Percentiles rank a stretch among this genome's conserved stretches.
phyloP scores from a whole-genome alignment of 768 basidiomycete genomes.

The Dentipellis fragilis region DNA sequence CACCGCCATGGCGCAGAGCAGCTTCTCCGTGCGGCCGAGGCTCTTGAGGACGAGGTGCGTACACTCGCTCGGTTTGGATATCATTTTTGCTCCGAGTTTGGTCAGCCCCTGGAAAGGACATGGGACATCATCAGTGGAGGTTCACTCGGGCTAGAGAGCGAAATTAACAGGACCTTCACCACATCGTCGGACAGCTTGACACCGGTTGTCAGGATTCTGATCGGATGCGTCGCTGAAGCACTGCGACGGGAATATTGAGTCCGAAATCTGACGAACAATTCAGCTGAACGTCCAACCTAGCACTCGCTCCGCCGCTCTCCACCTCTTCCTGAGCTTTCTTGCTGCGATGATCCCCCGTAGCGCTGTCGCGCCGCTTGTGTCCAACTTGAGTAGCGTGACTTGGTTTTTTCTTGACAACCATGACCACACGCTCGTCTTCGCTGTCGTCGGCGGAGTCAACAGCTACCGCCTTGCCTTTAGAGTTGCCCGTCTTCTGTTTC shows the following conservation, averaged over 20 bases:
- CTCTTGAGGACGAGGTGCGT: conserved; percentile 69
- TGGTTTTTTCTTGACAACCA: neutral
- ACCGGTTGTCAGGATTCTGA: conserved; percentile 63
- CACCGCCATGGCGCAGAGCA: conserved; percentile 63
- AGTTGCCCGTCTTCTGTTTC: conserved; percentile 6
- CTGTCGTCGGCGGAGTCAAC: neutral
- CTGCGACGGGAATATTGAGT: neutral
- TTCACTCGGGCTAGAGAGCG: too few species aligned
- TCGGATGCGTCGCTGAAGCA: conserved; percentile 11
- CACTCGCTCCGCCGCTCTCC: neutral
- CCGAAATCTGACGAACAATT: neutral
- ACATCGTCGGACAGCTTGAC: conserved; percentile 46
- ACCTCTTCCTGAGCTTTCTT: neutral
- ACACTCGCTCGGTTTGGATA: conserved; percentile 51
- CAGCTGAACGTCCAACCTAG: neutral
- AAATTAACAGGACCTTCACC: conserved; percentile 38
- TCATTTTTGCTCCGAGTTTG: conserved; percentile 59
- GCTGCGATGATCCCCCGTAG: neutral
- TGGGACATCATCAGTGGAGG: neutral
- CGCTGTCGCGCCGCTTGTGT: neutral
- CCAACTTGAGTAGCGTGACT: neutral
- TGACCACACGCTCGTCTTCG: conserved; percentile 10
- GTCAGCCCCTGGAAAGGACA: conserved; percentile 36
- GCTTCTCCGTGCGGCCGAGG: conserved; percentile 80
- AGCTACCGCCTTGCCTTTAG: conserved; percentile 18